A percentile compares a stretch with the other conserved stretches of the same genome.
phyloP scores from a whole-genome alignment of 1,139 yeast genomes.

The Suhomyces kunorum region DNA sequence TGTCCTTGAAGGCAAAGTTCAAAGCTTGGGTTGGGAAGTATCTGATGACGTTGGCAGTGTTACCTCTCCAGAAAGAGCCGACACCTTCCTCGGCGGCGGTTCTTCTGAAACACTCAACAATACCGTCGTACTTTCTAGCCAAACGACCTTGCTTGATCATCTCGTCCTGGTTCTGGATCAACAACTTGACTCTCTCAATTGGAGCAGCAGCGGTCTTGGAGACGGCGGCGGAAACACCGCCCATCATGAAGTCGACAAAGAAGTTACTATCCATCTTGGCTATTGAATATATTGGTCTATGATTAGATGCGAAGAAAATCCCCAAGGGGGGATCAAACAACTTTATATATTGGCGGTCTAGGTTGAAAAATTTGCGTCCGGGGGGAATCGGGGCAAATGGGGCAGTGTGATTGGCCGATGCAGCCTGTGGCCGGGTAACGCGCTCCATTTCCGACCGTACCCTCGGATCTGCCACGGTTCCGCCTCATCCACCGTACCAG shows the following conservation, averaged over 20 bases:
- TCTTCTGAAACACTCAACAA: constrained; percentile 52
- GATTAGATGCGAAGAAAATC: constrained; percentile 11
- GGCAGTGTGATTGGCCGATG: constrained; percentile 10
- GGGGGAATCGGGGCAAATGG: constrained; percentile 15
- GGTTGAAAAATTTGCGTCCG: constrained; percentile 15
- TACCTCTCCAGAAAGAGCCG: constrained; percentile 57
- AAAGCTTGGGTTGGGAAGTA: constrained; percentile 59
- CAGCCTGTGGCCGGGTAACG: constrained; percentile 11
- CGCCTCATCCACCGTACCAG: constrained; percentile 6
- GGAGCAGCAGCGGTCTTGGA: constrained; percentile 58
- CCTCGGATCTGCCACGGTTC: constrained; percentile 5
- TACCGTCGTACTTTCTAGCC: constrained; percentile 52
- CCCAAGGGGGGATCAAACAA: constrained; percentile 9
- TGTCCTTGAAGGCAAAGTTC: constrained; percentile 56
- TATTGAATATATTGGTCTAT: constrained; percentile 18
- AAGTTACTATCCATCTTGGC: constrained; percentile 21
- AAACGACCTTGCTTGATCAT: constrained; percentile 58
- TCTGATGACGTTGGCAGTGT: constrained; percentile 57
- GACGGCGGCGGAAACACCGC: constrained; percentile 61
- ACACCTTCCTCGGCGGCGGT: constrained; percentile 56
- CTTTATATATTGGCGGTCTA: constrained; percentile 11
- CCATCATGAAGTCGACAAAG: constrained; percentile 48
- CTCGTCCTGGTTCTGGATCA: constrained; percentile 56
- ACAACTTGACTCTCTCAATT: constrained; percentile 56
- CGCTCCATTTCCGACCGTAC: constrained; percentile 4